Evolutionary conservation across 2,329 filamentous ascomycete species (phyloP).

Genomic region (Epichloe elymi): DNA sequence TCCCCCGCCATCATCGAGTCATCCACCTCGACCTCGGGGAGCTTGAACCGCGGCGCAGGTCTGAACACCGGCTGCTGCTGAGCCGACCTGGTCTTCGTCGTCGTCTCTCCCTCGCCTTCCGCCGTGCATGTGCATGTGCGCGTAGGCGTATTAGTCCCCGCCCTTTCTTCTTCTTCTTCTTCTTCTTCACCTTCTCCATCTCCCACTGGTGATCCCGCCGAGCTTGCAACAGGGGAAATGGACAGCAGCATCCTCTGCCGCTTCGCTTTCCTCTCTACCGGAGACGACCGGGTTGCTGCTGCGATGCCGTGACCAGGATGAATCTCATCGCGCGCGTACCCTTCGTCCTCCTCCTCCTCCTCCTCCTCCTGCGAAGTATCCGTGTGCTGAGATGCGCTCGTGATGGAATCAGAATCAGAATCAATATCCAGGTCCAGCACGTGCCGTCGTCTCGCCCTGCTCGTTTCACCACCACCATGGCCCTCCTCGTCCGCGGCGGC

Average conservation of each 20-base stretch:
- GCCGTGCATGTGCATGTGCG: not conserved
- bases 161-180: too few species aligned
- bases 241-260: conserved; percentile 5
- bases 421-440: not conserved
- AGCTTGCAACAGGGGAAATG: conserved; percentile 12
- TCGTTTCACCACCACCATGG: not conserved
- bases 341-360: not conserved
- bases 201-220: conserved; percentile 3
- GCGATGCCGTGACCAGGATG: too few species aligned
- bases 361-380: not conserved
- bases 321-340: not conserved
- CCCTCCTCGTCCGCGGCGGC: not conserved
- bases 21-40: conserved; percentile 14
- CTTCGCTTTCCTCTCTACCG: conserved; percentile 8
- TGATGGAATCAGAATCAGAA: not conserved
- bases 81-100: not conserved
- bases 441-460: not conserved
- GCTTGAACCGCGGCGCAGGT: conserved; percentile 27
- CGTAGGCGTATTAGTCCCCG: too few species aligned
- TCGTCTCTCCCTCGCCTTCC: not conserved
- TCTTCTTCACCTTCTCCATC: not conserved
- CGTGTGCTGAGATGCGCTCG: not conserved
- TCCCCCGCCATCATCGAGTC: conserved; percentile 5
- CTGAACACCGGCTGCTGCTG: conserved; percentile 26
- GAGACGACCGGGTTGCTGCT: not conserved